phyloP scores from a whole-genome alignment of 2,329 filamentous ascomycete species.

The Cladobotryum mycophilum region DNA sequence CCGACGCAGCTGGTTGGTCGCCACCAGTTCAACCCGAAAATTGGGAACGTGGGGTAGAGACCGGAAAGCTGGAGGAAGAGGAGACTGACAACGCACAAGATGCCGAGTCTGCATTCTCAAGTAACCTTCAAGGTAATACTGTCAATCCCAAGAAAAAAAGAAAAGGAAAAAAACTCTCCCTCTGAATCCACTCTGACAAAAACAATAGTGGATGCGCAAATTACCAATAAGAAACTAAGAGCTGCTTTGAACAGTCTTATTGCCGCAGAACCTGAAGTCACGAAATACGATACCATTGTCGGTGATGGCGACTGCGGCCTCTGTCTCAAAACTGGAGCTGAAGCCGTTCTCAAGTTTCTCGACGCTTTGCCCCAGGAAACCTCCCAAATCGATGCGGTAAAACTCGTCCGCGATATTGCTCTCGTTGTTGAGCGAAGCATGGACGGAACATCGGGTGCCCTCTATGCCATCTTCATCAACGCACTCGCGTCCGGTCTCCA shows the following conservation, averaged over 20 bases:
- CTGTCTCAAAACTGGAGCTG: slow-evolving; percentile 27
- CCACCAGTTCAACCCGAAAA: slow-evolving; percentile 11
- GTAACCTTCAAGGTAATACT: slow-evolving; percentile 11
- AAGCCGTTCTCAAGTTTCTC: slow-evolving; percentile 55
- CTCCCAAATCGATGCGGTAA: slow-evolving; percentile 4
- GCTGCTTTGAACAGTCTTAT: slow-evolving; percentile 11
- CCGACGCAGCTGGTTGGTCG: slow-evolving; percentile 62
- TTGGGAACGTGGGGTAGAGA: slow-evolving; percentile 11
- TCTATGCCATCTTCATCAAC: slow-evolving; percentile 71
- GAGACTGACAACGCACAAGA: slow-evolving; percentile 1
- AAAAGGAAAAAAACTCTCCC: too few relatives aligned
- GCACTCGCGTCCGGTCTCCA: slow-evolving; percentile 45
- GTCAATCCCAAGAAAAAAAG: too few relatives aligned
- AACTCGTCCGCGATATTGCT: slow-evolving; percentile 26
- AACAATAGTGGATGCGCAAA: slow-evolving; percentile 10
- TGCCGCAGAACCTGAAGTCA: slow-evolving; percentile 32
- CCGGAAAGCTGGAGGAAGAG: slow-evolving; percentile 5
- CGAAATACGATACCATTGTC: slow-evolving; percentile 22
- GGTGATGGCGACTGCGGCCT: slow-evolving; percentile 26
- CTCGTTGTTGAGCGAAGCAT: slow-evolving; percentile 61
- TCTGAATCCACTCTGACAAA: background rate
- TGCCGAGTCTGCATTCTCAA: slow-evolving; percentile 3
- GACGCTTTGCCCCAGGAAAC: slow-evolving; percentile 38
- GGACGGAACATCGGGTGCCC: slow-evolving; percentile 68
- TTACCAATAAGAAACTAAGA: slow-evolving; percentile 5